Base-by-base conservation (phyloP, 805 yeast genomes). In the Candida orba region DNA sequence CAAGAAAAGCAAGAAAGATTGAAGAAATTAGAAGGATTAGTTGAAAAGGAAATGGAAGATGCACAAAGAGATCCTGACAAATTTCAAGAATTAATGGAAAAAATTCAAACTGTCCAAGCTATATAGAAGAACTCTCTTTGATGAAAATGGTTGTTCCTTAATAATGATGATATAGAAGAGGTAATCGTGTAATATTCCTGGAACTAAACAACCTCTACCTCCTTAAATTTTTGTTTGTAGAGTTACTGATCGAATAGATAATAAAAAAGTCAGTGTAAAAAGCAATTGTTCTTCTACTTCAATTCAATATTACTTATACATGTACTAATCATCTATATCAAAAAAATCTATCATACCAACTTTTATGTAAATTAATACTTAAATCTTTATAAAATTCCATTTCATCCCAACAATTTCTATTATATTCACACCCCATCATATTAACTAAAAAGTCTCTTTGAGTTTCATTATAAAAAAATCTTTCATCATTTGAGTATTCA, bases 1-100 rank as follows among this genome's bases (percentile, higher is more conserved):
- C 89, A 83, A 47, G 91, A 58, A 45, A 53, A 50, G 37, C 46
- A 41, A 15, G 54, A 83, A 54, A 76, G 72, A 54, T 68, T 70
- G 46, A 66, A 68, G 45, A 68, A 74, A 46, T 64, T 71, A 42
- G 75, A 76, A 51, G 58, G 63, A 44, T 36, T 54, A 27, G 32
- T 56, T 32, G 54, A 52, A 37, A 27, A 35, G 14, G 50, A 52
- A 39, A 40, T 54, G 22, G 37, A 54, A 29, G 37, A 36, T 18
- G 52, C 52, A 23, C 51, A 48, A 32, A 49, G 47, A 17, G 48
- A 42, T 18, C 50, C 47, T 32, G 51, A 42, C 2, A 47, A 51
- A 29, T 39, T 53, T 35, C 50, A 48, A 5, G 47, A 47, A 25
- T 25, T 50, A 14, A 41, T 52, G 9, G 33, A 35, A 7, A 47